Evolutionary conservation across 352 stramenopile genomes (phyloP), one percentile per base, ranked within the genome.

Genomic region (Globisporangium lucens): DNA sequence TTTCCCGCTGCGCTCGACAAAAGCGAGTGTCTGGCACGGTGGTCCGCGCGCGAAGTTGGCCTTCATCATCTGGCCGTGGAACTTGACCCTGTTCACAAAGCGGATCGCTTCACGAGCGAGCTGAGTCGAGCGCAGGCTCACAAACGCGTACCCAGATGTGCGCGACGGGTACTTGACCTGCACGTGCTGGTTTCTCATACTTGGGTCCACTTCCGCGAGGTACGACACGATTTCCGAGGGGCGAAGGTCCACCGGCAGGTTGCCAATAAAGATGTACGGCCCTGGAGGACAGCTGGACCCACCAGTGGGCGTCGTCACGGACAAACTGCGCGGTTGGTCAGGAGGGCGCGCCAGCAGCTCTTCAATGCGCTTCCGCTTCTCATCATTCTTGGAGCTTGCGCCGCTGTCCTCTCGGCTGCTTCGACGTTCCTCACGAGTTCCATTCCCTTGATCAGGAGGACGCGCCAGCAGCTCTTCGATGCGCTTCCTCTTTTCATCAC

Each of bases 1-100:
- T 36, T 76, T 75, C 8, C 46, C 75, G 30, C 77, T 73, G 43
- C 76, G 69, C 56, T 90, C 80, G 27, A 92, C 72, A 76, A 94
- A 94, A 33, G 82, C 43, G 47, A 94, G 43, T 33, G 81, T 90
- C 7, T 82, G 65, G 47, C 87, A 87, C 30, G 84, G 76, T 2
- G 84, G 86, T 0, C 83, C 86, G 59, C 84, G 83, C 38, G 86
- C 86, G 67, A 90, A 94, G 69, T 91, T 87, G 3, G 74, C 81
- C 24, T 87, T 80, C 35, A 94, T 67, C 12, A 66, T 62, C 0
- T 75, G 75, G 4, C 75, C 76, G 12, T 69, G 70, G 7, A 80
- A 85, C 56, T 83, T 79, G 49, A 75, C 76, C 3, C 52, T 66
- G 6, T 64, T 68, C 22, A 85, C 71, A 53, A 73, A 89, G 24